Base-by-base conservation (phyloP, 2,329 filamentous ascomycete species). In the Aspergillus clavatus region DNA sequence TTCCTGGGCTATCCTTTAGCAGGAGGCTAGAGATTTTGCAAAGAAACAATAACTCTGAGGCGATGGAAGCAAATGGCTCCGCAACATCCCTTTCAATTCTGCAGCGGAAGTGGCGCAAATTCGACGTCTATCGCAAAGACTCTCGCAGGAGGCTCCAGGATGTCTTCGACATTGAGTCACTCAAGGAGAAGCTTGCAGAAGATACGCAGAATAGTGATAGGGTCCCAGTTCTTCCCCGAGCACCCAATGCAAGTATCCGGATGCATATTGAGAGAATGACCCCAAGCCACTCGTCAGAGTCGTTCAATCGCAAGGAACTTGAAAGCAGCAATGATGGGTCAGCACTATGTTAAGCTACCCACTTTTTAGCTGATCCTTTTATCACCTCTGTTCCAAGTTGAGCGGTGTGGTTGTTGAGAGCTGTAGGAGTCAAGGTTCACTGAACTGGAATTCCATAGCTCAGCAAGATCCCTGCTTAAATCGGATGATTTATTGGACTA, bases 171-270 rank as follows among this genome's bases (percentile, higher is more conserved):
- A 28, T 56, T 11, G 53, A 55, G 39, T 44, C 54, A 19, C 23
- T 51, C 12, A 28, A 33, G 22, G 36, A 37, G 6, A 47, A 22
- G 5, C 29, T 24, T 8, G 36, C 33, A 23, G 22, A 12, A 5
- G 33, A 39, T 5, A 37, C 16, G 21, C 10, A 19, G 21, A 12
- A 23, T 12, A 27, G 19, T n/a, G 44, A 52, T 22, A 45, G 40
- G 21, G 38, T 55, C n/a, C 55, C 48, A 21, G 53, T 57, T 24
- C 52, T 58, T 28, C 54, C 56, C 24, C 50, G 51, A 40, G 56
- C 54, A 8, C 45, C 47, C 4, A 56, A 53, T 38, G 52, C 48
- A 36, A 57, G 40, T 12, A 28, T 56, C 11, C 47, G 48, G 10
- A 40, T 28, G 33, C 22, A 42, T 24, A 23, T 28, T 11, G 10